Evolutionary conservation across 2,329 filamentous ascomycete genomes (phyloP), one percentile per base, ranked within the genome.

Genomic region (Phaeosphaeriaceae sp.): DNA sequence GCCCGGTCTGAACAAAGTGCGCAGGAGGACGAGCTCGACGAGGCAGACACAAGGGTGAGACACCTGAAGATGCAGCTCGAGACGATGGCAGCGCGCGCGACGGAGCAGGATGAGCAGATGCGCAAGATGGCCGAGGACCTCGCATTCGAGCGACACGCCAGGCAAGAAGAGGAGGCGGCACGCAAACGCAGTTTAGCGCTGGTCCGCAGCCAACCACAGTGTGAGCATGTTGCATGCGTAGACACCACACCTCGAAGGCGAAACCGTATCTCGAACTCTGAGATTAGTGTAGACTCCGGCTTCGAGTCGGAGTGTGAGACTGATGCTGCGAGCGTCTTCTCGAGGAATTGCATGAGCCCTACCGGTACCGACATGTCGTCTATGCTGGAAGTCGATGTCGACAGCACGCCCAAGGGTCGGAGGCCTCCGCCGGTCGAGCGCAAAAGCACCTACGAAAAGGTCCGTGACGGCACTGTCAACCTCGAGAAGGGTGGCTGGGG

Each of bases 1-100:
- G 79, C 82, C 3, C 75, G 82, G 36, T 83, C 82, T 3, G 85
- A 87, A 64, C 83, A 86, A 58, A 83, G 82, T 51, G 83, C 84
- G 11, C 84, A 86, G 63, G 79, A 81, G n/a, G 86, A 88, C 61
- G 87, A 89, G 70, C 79, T 86, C 0, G 85, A 87, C 59, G 86
- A 88, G 65, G 82, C 85, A 15, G 81, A 86, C 33, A 86, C 84
- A 41, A 80, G 86, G 7, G 81, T 84, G 15, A 78, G 81, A 40
- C 83, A 87, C 64, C 75, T 88, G 53, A 88, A 88, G 74, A 79
- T 83, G 62, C 87, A 89, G 71, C 78, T 89, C 20, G 84, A 88
- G 69, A 84, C 84, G 40, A 85, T 88, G 81, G 84, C 85, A 5
- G 80, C 80, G 33, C 81, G 82, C 58, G 82, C 84, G 1, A 74